Base-by-base conservation (phyloP, 2,329 filamentous ascomycete species). In the Neopestalotiopsis sp. region DNA sequence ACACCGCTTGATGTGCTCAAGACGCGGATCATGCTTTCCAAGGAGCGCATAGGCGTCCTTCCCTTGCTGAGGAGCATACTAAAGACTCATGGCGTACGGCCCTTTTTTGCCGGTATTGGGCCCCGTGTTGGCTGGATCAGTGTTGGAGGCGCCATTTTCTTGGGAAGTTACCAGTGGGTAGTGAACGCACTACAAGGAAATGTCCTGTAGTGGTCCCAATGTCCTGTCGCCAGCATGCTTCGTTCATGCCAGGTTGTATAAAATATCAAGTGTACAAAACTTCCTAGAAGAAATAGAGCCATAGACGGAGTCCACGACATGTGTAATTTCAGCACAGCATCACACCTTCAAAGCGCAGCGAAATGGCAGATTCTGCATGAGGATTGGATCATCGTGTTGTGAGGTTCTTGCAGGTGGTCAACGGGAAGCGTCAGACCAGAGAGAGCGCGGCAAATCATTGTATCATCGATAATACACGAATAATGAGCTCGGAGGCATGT, bases 1-100 rank as follows among this genome's bases (percentile, higher is more conserved):
- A 99, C 96, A 66, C 96, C 96, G 53, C 83, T 99, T 71, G 96
- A 99, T 81, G 96, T 99, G 71, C 85, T 99, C 73, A 99, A 99
- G 89, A 99, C 96, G 72, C 86, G 96, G 72, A 91, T 98, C 81
- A 99, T 99, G 96, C 84, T 99, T 74, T 92, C 93, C 14, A 87
- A 89, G 76, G 89, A 91, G 84, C 89, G 85, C 74, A 88, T 88
- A 78, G 87, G 85, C 13, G 86, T 90, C 71, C 79, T 82, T 42
- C 79, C 80, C 4, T 85, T 97, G 70, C 83, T 95, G 71, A 84
- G 83, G 66, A 82, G 85, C 24, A 92, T 98, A 69, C 83, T 90
- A 76, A 82, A 81, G 63, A 87, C 91, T 67, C 87, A 90, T 71
- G 92, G 93, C 1, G 78, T 89, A 5, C 81, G 86, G 70, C 90